Evolutionary conservation across 257 asterid species (phyloP).

Genomic region (Galeopsis tetrahit): DNA sequence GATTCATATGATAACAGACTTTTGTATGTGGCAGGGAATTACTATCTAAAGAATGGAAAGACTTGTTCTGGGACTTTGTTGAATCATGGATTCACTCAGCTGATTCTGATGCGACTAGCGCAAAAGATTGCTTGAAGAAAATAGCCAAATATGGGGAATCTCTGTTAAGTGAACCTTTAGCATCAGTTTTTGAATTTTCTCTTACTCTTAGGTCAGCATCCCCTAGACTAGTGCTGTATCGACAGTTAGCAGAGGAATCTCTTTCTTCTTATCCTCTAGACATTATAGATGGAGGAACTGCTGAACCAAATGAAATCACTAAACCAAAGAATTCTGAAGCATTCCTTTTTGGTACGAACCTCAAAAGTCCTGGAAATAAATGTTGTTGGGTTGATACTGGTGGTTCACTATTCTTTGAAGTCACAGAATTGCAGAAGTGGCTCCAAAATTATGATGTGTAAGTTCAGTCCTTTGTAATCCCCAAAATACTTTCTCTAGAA

Average conservation of each 20-base stretch:
- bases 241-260: constrained; percentile 95
- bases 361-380: constrained; percentile 56
- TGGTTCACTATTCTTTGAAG: constrained; percentile 71
- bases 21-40: constrained; percentile 72
- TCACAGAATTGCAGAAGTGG: constrained; percentile 70
- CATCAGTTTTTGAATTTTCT: constrained; percentile 89
- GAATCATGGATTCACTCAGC: constrained; percentile 74
- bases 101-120: constrained; percentile 61
- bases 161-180: constrained; percentile 70
- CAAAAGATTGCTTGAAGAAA: constrained; percentile 79
- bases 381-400: constrained; percentile 99
- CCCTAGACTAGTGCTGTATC: constrained; percentile 86
- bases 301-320: constrained; percentile 47
- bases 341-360: constrained; percentile 50
- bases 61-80: constrained; percentile 83
- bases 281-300: constrained; percentile 46
- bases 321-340: constrained; percentile 50
- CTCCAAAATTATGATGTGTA: constrained; percentile 64
- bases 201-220: constrained; percentile 97
- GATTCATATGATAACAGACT: neutral
- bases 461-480: constrained; percentile 44
- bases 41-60: constrained; percentile 89
- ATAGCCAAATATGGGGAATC: constrained; percentile 74
- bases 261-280: constrained; percentile 85
- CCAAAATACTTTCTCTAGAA: constrained; percentile 11